A percentile compares a stretch with the other conserved stretches of the same genome.
Evolutionary conservation across 805 yeast genomes (phyloP).

Genomic region (Zygosaccharomyces gambellarensis): DNA sequence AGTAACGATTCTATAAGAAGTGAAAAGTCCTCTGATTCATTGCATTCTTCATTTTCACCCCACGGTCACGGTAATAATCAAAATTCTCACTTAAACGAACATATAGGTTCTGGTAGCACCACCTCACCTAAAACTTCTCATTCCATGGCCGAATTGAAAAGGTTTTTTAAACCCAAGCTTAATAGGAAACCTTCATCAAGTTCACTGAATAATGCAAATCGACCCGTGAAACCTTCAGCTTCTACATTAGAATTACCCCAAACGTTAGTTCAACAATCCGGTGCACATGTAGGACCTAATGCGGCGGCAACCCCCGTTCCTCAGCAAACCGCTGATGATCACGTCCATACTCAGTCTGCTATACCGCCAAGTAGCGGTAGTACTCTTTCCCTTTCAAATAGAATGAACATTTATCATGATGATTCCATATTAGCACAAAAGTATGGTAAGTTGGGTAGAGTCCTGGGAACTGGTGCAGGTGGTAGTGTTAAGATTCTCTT

Average conservation of each 20-base stretch:
- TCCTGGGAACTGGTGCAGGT: conserved; percentile 82
- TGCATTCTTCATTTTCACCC: conserved; percentile 14
- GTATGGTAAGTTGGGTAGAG: conserved; percentile 70
- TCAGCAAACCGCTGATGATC: conserved; percentile 15
- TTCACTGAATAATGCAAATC: not conserved
- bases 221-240: conserved; percentile 1
- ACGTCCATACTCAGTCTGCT: conserved; percentile 34
- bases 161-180: conserved; percentile 57
- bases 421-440: conserved; percentile 52
- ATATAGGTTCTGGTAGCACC: conserved; percentile 6
- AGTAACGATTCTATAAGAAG: conserved; percentile 32
- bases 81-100: conserved; percentile 4
- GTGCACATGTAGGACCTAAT: not conserved
- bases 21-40: conserved; percentile 27
- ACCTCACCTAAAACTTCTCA: conserved; percentile 27
- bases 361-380: conserved; percentile 36
- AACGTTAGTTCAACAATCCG: not conserved
- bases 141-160: conserved; percentile 68
- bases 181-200: conserved; percentile 22
- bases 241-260: conserved; percentile 3
- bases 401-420: conserved; percentile 41
- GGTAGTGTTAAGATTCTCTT: conserved; percentile 73
- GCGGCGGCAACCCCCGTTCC: not conserved
- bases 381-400: conserved; percentile 32
- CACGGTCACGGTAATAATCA: conserved; percentile 4